Base-by-base conservation (phyloP, 441 rosid genomes). In the Viola pubescens region DNA sequence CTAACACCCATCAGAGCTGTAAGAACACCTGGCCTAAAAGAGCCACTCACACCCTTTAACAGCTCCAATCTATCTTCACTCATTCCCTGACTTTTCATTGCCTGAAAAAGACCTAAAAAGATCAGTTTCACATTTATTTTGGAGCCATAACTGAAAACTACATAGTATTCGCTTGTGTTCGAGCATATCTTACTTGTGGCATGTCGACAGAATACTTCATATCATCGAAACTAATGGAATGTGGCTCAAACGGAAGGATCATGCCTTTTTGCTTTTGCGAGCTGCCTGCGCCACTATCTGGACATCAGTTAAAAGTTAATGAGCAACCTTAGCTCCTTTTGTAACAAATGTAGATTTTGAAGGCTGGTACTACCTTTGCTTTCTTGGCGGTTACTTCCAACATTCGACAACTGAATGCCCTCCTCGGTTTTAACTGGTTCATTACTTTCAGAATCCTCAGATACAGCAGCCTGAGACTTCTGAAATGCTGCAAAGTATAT, bases 1-100 rank as follows among this genome's bases (percentile, higher is more conserved):
- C 94, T 87, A 10, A 85, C 91, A 43, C 98, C 98, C 92, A 91
- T 89, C 58, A 89, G 69, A 64, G 98, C 96, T 11, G 95, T 88
- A 3, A 91, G 86, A 62, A 91, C 95, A 3, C 98, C 96, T 11
- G 98, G 98, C 78, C 90, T 81, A 64, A 91, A 91, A 48, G 88
- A 78, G 47, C 98, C 94, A 60, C 82, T 91, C 40, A 88, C 87
- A 5, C 87, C 85, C 59, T 78, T 89, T 62, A 91, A 64, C 48
- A 91, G 78, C 44, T 78, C 87, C 70, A 91, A 72, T 65, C 52
- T 79, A 42, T 83, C 81, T 48, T 76, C 88, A 2, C 37, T 39
- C 42, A 82, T 49, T 39, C 90, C 92, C 68, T 82, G 86, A 38
- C 14, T 66, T 75, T 67, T 84, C 86, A 81, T 79, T 75, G 76